Base-by-base conservation (phyloP, 768 basidiomycete genomes). In the Lactarius sp. region DNA sequence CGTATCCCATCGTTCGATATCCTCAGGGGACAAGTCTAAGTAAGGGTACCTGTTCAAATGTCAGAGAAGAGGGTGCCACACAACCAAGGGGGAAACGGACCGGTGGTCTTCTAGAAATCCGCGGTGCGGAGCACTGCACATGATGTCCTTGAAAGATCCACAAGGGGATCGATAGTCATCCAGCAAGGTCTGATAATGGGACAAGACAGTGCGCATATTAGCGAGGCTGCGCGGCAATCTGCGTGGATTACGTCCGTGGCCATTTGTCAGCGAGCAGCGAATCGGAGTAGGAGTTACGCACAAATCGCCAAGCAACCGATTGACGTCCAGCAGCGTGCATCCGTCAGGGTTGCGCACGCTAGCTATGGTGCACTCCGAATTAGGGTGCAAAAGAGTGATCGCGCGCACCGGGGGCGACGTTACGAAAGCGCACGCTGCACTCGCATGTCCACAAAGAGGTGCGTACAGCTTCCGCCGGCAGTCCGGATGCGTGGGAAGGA, bases 341-440 rank as follows among this genome's bases (percentile, higher is more conserved):
- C 67, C 67, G 53, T 68, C 66, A 27, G 65, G 61, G 39, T 68
- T 68, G 14, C 41, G 59, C 27, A 67, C 67, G 56, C 67, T 68
- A 46, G 66, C 67, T 39, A 68, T 56, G 51, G 46, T 46, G 41
- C 47, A 41, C 31, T 67, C 57, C 16, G 60, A 56, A 20, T 50
- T n/a, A 18, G 65, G 57, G 14, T 53, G 67, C 37, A 68, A 7
- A 41, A 68, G 53, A 6, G 67, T 59, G 49, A 68, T 60, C 13
- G 61, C 33, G 22, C 34, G 65, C 37, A 68, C 67, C 22, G 67
- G 67, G 13, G 67, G 67, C 6, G 60, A 64, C 7, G 66, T 67
- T 12, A 27, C 67, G 59, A 64, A 63, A 3, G 66, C 62, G 49
- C 66, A 67, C 0, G 65, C 36, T 14, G 67, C 67, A 41, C 61